phyloP scores from a whole-genome alignment of 2,329 filamentous ascomycete species.

The Paraphaeosphaeria minitans region DNA sequence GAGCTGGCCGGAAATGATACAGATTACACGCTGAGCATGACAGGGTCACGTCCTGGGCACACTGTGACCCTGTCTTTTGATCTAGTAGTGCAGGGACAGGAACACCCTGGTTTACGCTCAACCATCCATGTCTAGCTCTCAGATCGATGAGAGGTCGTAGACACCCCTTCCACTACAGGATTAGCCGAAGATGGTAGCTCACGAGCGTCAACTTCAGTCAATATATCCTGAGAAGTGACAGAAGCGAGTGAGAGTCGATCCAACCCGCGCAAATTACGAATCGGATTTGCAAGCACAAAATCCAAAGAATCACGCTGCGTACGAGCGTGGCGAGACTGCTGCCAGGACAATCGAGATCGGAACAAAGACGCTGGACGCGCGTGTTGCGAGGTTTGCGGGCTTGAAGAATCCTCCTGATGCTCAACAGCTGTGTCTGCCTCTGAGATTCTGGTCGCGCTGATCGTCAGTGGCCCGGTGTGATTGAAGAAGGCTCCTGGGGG shows the following conservation, averaged over 20 bases:
- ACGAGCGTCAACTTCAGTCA: background rate
- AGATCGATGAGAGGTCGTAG: background rate
- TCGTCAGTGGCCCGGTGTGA: conserved; percentile 7
- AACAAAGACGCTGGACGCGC: conserved; percentile 4
- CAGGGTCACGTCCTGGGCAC: background rate
- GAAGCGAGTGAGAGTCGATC: conserved; percentile 8
- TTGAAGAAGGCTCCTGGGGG: conserved; percentile 2
- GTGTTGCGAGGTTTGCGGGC: conserved; percentile 2
- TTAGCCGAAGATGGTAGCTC: background rate
- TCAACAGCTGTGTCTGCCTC: conserved; percentile 14
- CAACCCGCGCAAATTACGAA: conserved; percentile 1
- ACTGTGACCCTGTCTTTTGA: background rate
- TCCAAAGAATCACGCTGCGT: conserved; percentile 4
- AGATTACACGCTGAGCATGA: background rate
- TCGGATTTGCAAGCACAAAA: background rate
- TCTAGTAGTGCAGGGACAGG: too few relatives aligned
- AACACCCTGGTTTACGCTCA: background rate
- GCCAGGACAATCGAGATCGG: background rate
- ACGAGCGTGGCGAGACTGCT: background rate
- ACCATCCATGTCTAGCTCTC: background rate
- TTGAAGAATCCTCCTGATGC: background rate
- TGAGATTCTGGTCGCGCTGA: conserved; percentile 12
- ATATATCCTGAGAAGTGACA: background rate
- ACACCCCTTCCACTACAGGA: background rate
- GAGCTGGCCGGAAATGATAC: background rate